A percentile compares a stretch with the other conserved stretches of the same genome.
Evolutionary conservation across 2,329 filamentous ascomycete genomes (phyloP).

Genomic region (Colletotrichum spaethianum): DNA sequence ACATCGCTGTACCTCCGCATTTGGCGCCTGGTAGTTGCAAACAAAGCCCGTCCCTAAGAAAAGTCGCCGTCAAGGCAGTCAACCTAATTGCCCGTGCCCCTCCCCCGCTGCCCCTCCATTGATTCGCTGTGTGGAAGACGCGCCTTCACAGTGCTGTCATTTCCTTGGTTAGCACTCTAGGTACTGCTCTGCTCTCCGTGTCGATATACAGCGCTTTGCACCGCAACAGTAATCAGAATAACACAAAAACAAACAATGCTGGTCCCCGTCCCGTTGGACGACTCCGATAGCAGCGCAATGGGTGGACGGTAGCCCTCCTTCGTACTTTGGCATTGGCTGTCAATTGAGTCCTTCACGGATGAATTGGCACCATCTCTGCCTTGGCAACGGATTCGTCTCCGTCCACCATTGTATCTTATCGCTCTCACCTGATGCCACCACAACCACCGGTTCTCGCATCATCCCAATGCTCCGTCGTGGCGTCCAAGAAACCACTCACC

Average conservation of each 20-base stretch:
- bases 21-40: background rate
- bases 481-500: slow-evolving; percentile 2
- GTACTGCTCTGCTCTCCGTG: background rate
- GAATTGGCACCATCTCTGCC: background rate
- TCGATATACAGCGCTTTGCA: background rate
- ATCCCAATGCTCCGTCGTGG: slow-evolving; percentile 11
- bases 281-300: background rate
- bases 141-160: background rate
- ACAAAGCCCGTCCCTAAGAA: background rate
- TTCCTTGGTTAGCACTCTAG: background rate
- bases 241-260: background rate
- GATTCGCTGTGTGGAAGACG: background rate
- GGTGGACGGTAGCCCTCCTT: background rate
- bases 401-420: background rate
- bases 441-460: slow-evolving; percentile 13
- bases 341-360: slow-evolving; percentile 6
- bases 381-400: slow-evolving; percentile 1
- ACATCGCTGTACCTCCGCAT: background rate
- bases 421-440: slow-evolving; percentile 9
- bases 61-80: background rate
- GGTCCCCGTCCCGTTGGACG: background rate
- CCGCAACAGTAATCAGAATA: background rate
- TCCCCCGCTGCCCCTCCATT: slow-evolving; percentile 23
- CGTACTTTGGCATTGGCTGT: background rate
- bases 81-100: slow-evolving; percentile 8